Evolutionary conservation across 2,329 filamentous ascomycete genomes (phyloP), one percentile per base, ranked within the genome.

Genomic region (Sordariomycetes sp.): DNA sequence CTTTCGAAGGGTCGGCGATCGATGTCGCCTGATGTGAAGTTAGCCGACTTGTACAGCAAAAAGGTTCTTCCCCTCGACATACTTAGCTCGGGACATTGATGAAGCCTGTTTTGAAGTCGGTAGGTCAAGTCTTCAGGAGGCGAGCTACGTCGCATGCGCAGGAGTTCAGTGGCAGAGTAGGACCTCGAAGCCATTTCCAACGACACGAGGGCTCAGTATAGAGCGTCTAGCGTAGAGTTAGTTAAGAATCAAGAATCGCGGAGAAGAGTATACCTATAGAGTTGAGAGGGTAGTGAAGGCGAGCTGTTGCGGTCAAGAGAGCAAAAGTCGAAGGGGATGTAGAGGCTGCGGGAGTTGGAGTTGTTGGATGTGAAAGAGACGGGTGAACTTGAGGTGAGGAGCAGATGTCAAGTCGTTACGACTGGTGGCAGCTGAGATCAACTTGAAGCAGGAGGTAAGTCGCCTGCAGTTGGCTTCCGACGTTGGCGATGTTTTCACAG

Each of bases 81-180:
- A 70, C 68, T 54, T 33, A 69, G 46, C 18, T 64, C 63, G 4
- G 47, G 39, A 36, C 68, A 58, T 11, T 42, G 48, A 23, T 56
- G 54, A 25, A 70, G 51, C 37, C 49, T 54, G n/a, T 42, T 40
- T 34, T 46, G 46, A 6, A 61, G 41, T 25, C 45, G 43, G 14
- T 51, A 36, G 32, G 46, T 47, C 15, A 59, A 30, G 8, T 51
- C 45, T 34, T 45, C 41, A n/a, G 40, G 36, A 12, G 46, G 42
- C 30, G 49, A 45, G n/a, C 26, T 25, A 21, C 51, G 41, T 38
- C 50, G 50, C 36, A 61, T 42, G 30, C 45, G 46, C 29, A 70
- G 49, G n/a, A 72, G 54, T 47, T 72, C 64, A 23, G 51, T 46
- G 33, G 61, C 48, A 8, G 55, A 59, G 42, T 72, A 72, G 9